These are phyloP conservation scores for Schizothecium vesticola DNA, from an alignment of 495 filamentous ascomycete genomes.

Conservation along the genomic window DNA sequence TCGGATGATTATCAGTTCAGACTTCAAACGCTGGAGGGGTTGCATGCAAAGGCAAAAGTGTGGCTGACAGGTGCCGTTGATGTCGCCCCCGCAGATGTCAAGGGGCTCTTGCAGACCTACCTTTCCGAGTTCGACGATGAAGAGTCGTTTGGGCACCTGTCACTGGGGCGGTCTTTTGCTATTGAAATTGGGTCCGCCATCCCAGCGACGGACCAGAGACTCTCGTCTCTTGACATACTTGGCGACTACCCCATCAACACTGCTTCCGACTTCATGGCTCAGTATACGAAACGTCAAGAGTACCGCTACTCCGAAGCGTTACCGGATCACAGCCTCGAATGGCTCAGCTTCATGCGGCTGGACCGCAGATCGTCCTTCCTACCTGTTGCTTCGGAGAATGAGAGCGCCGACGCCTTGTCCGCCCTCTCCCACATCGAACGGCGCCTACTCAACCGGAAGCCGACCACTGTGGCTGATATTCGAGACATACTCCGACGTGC, in stretches of 20 bases:
- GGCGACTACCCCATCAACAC: conserved; percentile 72
- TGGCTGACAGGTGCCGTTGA: conserved; percentile 81
- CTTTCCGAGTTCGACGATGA: conserved; percentile 90
- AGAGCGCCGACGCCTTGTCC: conserved; percentile 52
- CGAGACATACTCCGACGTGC: conserved; percentile 75
- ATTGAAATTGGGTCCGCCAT: conserved; percentile 86
- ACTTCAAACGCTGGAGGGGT: conserved; percentile 66
- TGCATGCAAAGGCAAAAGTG: conserved; percentile 66
- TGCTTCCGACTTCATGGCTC: conserved; percentile 90
- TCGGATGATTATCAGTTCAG: conserved; percentile 83
- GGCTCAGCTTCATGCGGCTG: conserved; percentile 52
- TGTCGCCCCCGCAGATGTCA: conserved; percentile 87
- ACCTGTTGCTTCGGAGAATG: conserved; percentile 34
- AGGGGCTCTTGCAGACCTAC: conserved; percentile 90
- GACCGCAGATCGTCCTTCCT: conserved; percentile 40
- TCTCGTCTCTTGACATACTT: conserved; percentile 69
- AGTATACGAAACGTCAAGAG: conserved; percentile 95
- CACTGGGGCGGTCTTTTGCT: conserved; percentile 91
- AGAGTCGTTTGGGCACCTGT: conserved; percentile 78
- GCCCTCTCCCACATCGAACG: conserved; percentile 63
- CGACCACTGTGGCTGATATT: conserved; percentile 67
- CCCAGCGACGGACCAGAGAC: conserved; percentile 78
- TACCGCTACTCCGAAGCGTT: conserved; percentile 75
- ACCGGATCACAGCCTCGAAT: conserved; percentile 57
- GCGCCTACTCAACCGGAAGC: conserved; percentile 57